Conservation (phyloP, 2,329 filamentous ascomycete genomes). For the Arthrobotrys musiformis region DNA sequence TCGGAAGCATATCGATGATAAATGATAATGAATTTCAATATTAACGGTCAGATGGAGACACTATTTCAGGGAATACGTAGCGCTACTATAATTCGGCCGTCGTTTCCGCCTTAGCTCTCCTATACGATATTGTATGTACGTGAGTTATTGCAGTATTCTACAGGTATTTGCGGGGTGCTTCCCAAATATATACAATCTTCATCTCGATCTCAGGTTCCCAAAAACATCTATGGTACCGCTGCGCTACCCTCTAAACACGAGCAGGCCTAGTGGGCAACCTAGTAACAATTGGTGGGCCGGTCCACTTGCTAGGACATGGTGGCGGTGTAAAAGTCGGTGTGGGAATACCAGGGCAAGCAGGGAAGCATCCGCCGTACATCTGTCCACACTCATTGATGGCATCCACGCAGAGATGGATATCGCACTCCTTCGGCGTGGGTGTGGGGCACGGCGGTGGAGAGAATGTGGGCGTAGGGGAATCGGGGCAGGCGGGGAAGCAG, state of each 20-base stretch:
- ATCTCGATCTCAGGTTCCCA: too few species aligned
- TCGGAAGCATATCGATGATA: not conserved
- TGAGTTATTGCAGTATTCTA: too few species aligned
- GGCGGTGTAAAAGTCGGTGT: conserved; percentile 31
- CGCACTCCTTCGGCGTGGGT: not conserved
- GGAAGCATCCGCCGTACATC: conserved; percentile 56
- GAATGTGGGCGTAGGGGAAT: conserved; percentile 26
- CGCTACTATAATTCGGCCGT: too few species aligned
- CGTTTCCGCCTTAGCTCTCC: too few species aligned
- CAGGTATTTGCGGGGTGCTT: too few species aligned
- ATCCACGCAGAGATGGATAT: conserved; percentile 46
- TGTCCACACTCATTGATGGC: conserved; percentile 55
- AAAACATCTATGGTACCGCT: too few species aligned
- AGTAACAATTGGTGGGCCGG: conserved; percentile 1
- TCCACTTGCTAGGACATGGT: conserved; percentile 18
- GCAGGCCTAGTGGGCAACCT: not conserved
- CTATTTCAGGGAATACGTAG: too few species aligned
- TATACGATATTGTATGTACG: too few species aligned
- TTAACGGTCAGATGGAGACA: too few species aligned
- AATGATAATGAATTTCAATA: not conserved
- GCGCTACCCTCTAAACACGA: not conserved
- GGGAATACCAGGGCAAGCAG: conserved; percentile 17
- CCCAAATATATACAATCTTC: too few species aligned
- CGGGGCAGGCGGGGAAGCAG: conserved; percentile 43
- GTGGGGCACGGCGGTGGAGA: conserved; percentile 29